These are phyloP conservation scores for Fraxinus velutina DNA, from an alignment of 305 asterid species.

Conservation along the genomic window DNA sequence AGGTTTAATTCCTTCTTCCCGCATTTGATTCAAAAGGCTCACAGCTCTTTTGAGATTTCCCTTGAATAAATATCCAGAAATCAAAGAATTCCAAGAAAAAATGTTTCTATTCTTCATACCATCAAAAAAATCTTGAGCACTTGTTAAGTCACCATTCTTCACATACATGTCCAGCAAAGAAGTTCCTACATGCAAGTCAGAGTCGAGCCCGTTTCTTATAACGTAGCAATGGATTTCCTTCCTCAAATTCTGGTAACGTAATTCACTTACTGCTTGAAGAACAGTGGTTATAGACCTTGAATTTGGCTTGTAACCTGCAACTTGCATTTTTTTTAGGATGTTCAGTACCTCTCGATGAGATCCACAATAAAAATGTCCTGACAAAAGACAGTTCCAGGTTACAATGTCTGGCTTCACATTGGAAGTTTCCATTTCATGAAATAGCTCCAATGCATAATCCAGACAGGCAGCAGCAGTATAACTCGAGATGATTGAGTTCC, in stretches of 20 bases:
- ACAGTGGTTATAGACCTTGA: conserved; percentile 35
- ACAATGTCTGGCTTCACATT: conserved; percentile 35
- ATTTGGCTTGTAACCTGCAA: conserved; percentile 37
- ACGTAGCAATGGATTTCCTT: conserved; percentile 38
- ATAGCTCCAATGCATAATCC: conserved; percentile 32
- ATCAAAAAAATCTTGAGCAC: conserved; percentile 44
- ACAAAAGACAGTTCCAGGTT: conserved; percentile 46
- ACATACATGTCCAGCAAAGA: conserved; percentile 62
- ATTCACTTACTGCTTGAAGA: conserved; percentile 40
- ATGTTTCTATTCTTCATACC: conserved; percentile 35
- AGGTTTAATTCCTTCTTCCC: conserved; percentile 38
- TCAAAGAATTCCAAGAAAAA: conserved; percentile 55
- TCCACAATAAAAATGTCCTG: conserved; percentile 35
- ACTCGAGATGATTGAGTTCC: conserved; percentile 47
- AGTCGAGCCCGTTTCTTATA: conserved; percentile 34
- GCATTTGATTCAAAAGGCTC: conserved; percentile 43
- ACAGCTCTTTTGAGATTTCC: conserved; percentile 43
- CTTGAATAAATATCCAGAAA: conserved; percentile 48
- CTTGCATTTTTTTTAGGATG: conserved; percentile 32
- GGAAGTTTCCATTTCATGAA: conserved; percentile 31
- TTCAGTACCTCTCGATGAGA: conserved; percentile 28
- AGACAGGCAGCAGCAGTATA: conserved; percentile 32
- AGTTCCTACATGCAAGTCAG: conserved; percentile 38
- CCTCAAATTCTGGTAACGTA: conserved; percentile 24
- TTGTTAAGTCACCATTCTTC: conserved; percentile 39